These are phyloP conservation scores for Fusarium euwallaceae DNA, from an alignment of 2,329 filamentous ascomycete species.

Conservation along the genomic window DNA sequence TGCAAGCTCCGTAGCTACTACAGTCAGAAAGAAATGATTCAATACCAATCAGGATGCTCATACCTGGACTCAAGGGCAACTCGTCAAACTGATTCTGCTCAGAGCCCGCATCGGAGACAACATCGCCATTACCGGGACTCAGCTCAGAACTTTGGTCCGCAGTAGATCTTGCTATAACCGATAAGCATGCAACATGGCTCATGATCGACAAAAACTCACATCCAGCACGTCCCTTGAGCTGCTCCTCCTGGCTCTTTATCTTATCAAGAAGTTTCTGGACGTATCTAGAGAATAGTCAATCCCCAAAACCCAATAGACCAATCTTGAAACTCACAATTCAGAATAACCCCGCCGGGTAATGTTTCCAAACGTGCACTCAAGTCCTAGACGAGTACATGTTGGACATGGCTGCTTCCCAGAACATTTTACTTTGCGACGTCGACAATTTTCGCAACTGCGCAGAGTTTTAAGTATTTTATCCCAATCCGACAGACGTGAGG, in stretches of 20 bases:
- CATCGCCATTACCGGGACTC: background rate
- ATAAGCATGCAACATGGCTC: background rate
- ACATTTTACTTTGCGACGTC: slow-evolving; percentile 48
- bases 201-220: background rate
- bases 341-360: slow-evolving; percentile 39
- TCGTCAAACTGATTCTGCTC: background rate
- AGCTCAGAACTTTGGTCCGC: background rate
- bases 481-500: background rate
- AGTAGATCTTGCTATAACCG: background rate
- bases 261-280: slow-evolving; percentile 38
- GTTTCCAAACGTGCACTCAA: slow-evolving; percentile 44
- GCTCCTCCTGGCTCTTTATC: slow-evolving; percentile 34
- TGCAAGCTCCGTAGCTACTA: slow-evolving; percentile 26
- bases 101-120: background rate
- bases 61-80: slow-evolving; percentile 14
- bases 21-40: background rate
- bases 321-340: slow-evolving; percentile 31
- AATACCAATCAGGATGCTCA: background rate
- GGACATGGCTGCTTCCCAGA: slow-evolving; percentile 45
- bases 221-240: background rate
- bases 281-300: slow-evolving; percentile 25
- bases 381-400: slow-evolving; percentile 40
- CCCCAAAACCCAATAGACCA: background rate
- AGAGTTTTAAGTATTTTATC: background rate
- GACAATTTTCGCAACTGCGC: slow-evolving; percentile 40